These are phyloP conservation scores for Tilletiopsis washingtonensis DNA, from an alignment of 1,284 basidiomycete species.

Conservation along the genomic window DNA sequence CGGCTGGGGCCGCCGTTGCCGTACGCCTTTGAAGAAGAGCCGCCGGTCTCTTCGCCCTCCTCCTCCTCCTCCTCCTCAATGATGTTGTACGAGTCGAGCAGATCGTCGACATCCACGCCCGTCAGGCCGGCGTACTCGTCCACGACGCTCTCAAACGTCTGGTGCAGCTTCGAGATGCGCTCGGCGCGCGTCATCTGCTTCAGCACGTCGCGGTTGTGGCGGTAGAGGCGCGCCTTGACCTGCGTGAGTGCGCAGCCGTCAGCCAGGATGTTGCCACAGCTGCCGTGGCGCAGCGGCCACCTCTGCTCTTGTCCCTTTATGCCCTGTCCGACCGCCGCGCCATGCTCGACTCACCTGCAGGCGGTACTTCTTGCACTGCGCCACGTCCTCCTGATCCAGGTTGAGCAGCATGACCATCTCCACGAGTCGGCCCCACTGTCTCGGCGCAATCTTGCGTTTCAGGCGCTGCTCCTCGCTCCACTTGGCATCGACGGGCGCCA, in stretches of 20 bases:
- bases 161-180: constrained; percentile 76
- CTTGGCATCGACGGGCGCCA: constrained; percentile 64
- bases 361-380: constrained; percentile 60
- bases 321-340: no score
- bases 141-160: constrained; percentile 80
- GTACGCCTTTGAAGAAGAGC: no score
- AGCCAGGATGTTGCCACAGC: no score
- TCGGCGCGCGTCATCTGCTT: constrained; percentile 77
- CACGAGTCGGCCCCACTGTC: constrained; percentile 82
- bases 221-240: constrained; percentile 72
- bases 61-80: no score
- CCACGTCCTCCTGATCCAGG: constrained; percentile 60
- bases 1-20: no score
- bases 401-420: constrained; percentile 81
- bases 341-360: constrained; percentile 51
- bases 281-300: no score
- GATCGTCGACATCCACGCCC: constrained; percentile 35
- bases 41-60: no score
- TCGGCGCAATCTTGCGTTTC: constrained; percentile 82
- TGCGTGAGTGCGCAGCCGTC: neutral
- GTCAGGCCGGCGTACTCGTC: constrained; percentile 81
- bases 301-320: no score
- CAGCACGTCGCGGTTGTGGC: constrained; percentile 87
- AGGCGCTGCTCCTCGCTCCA: constrained; percentile 75
- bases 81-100: constrained; percentile 12